Percentiles rank a stretch among this genome's conserved stretches.
Evolutionary conservation across 352 stramenopile genomes (phyloP).

Genomic region (Thraustochytrium striatum): DNA sequence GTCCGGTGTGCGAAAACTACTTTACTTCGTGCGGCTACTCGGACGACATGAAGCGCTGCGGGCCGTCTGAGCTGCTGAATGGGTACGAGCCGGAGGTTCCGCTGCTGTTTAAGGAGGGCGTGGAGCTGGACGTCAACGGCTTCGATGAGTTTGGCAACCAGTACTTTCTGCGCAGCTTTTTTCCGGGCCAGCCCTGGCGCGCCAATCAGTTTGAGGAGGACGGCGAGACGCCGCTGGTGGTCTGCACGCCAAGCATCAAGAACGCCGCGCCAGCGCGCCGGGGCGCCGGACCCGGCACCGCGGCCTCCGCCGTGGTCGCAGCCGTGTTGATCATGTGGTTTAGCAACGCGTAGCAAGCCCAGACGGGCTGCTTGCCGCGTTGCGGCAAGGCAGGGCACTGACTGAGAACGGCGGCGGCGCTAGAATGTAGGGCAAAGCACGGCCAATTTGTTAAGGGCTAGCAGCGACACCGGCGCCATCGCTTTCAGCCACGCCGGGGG

Average conservation of each 20-base stretch:
- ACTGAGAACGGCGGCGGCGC: too few species aligned
- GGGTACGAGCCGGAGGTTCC: conserved; percentile 60
- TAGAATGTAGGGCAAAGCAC: too few species aligned
- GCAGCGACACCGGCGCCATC: too few species aligned
- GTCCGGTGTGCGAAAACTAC: conserved; percentile 81
- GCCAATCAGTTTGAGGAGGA: conserved; percentile 67
- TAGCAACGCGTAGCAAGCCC: too few species aligned
- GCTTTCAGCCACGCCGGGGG: too few species aligned
- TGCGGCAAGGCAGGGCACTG: too few species aligned
- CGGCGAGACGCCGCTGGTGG: conserved; percentile 63
- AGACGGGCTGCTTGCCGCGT: too few species aligned
- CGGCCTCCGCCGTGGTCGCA: too few species aligned
- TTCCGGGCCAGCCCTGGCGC: conserved; percentile 70
- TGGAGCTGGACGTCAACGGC: conserved; percentile 38
- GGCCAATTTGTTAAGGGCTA: too few species aligned
- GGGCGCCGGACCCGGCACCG: too few species aligned
- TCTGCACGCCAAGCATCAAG: conserved; percentile 74
- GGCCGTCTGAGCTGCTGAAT: conserved; percentile 68
- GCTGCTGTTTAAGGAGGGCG: conserved; percentile 17
- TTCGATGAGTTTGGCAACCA: conserved; percentile 62
- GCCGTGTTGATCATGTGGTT: too few species aligned
- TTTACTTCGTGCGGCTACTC: conserved; percentile 75
- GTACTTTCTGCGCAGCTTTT: conserved; percentile 72
- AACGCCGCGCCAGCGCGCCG: conserved; percentile 54
- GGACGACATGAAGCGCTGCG: conserved; percentile 77